These are phyloP conservation scores for Actinidia chinensis DNA, from an alignment of 179 eudicot species.

Conservation along the genomic window DNA sequence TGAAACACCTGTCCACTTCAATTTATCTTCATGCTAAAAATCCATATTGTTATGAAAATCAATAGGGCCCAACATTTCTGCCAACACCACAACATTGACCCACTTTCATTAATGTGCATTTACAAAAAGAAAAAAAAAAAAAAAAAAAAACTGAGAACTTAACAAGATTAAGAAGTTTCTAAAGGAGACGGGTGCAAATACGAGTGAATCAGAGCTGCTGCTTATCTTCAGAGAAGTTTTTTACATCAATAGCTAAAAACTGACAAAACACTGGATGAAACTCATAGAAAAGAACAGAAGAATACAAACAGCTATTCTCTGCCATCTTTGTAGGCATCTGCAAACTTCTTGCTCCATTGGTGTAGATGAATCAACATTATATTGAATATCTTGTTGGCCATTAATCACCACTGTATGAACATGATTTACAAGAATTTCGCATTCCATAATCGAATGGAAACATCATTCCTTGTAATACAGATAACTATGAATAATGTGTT, in stretches of 20 bases:
- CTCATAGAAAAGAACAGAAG: slow-evolving; percentile 91
- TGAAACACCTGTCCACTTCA: slow-evolving; percentile 98
- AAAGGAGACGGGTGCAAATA: background rate
- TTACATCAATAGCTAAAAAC: background rate
- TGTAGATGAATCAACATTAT: slow-evolving; percentile 91
- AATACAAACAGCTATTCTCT: slow-evolving; percentile 58
- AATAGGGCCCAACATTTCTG: slow-evolving; percentile 89
- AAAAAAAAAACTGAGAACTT: background rate
- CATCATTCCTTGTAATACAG: slow-evolving; percentile 72
- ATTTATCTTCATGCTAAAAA: slow-evolving; percentile 99
- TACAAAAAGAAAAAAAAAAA: background rate
- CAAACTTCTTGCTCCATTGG: slow-evolving; percentile 89
- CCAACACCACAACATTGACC: slow-evolving; percentile 95
- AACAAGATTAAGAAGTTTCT: background rate
- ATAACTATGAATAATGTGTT: slow-evolving; percentile 62
- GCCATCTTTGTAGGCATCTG: slow-evolving; percentile 78
- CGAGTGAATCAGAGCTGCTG: background rate
- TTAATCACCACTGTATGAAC: slow-evolving; percentile 97
- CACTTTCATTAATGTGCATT: slow-evolving; percentile 91
- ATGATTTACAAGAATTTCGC: slow-evolving; percentile 90
- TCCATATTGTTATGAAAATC: slow-evolving; percentile 87
- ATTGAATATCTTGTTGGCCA: slow-evolving; percentile 92
- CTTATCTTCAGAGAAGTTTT: background rate
- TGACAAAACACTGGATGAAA: background rate
- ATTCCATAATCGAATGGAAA: slow-evolving; percentile 55